Base-by-base conservation (phyloP, 805 yeast genomes). In the Blastobotrys peoriensis region DNA sequence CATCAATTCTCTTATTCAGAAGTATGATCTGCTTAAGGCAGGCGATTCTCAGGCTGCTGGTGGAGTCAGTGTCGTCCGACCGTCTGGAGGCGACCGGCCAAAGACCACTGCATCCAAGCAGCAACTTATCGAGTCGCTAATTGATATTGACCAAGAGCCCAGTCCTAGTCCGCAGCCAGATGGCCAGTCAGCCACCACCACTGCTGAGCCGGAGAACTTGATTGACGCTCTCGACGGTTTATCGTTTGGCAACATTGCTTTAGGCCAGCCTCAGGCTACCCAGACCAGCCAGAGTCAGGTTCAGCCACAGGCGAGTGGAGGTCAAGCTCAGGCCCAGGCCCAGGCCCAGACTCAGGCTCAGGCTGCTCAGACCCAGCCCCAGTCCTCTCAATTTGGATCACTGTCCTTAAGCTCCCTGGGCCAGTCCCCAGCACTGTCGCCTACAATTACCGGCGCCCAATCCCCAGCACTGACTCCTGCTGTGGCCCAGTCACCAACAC, bases 141-240 rank as follows among this genome's bases (percentile, higher is more conserved):
- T 88, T 49, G 95, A 87, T 58, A 78, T 87, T 54, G 94, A 76
- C 58, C 30, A 25, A 13, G 40, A 15, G 18, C 21, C 23, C 17
- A 13, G 22, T 18, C 30, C 3, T 38, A 25, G 20, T 30, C 16
- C 35, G 16, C 13, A 16, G 16, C 22, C 34, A 8, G 6, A 3
- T n/a, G 16, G n/a, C 15, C 40, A 21, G 15, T 19, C 46, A 60
- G 73, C 54, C 36, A 68, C 67, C 38, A 70, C 66, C 51, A 66
- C 69, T 10, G 66, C 81, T 42, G 77, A 19, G 17, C 25, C 43
- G 18, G 40, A 78, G 43, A 96, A 88, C 60, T 70, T 89, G 50
- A 69, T 88, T 48, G 80, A 81, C 44, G 96, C 86, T 58, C 71
- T 88, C 50, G 70, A 87, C 48, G 80, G 81, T 39, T 70, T 85